phyloP scores from a whole-genome alignment of 1,284 basidiomycete species.

The Ceratobasidium theobromae region DNA sequence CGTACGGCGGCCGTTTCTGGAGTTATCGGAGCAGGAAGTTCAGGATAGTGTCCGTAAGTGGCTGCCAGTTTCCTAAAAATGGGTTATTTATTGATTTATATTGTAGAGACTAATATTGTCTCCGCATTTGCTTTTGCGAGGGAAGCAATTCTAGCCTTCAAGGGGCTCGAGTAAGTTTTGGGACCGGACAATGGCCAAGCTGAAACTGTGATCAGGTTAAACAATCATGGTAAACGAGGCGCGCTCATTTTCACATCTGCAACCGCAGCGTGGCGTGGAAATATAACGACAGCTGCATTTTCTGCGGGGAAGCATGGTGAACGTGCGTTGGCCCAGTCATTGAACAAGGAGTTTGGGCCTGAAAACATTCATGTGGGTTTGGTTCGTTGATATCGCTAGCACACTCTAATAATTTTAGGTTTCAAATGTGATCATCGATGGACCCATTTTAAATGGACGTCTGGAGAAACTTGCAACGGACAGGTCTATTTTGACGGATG shows the following conservation, averaged over 20 bases:
- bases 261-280: constrained; percentile 67
- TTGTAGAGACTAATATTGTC: constrained; percentile 56
- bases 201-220: constrained; percentile 41
- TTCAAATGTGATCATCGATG: constrained; percentile 48
- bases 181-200: background rate
- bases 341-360: constrained; percentile 77
- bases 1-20: constrained; percentile 67
- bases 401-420: constrained; percentile 38
- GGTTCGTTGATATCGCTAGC: background rate
- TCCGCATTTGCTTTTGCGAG: constrained; percentile 69
- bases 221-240: constrained; percentile 55
- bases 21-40: constrained; percentile 52
- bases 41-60: constrained; percentile 48
- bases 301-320: constrained; percentile 67
- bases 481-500: constrained; percentile 50
- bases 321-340: constrained; percentile 68
- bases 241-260: constrained; percentile 78
- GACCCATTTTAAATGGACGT: constrained; percentile 55
- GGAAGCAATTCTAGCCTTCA: constrained; percentile 62
- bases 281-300: constrained; percentile 63
- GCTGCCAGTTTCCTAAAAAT: constrained; percentile 41
- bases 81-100: background rate
- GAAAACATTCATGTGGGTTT: constrained; percentile 66
- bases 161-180: constrained; percentile 53
- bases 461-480: constrained; percentile 35